These are phyloP conservation scores for Epichloe scottii DNA, from an alignment of 2,329 filamentous ascomycete genomes.

Conservation along the genomic window DNA sequence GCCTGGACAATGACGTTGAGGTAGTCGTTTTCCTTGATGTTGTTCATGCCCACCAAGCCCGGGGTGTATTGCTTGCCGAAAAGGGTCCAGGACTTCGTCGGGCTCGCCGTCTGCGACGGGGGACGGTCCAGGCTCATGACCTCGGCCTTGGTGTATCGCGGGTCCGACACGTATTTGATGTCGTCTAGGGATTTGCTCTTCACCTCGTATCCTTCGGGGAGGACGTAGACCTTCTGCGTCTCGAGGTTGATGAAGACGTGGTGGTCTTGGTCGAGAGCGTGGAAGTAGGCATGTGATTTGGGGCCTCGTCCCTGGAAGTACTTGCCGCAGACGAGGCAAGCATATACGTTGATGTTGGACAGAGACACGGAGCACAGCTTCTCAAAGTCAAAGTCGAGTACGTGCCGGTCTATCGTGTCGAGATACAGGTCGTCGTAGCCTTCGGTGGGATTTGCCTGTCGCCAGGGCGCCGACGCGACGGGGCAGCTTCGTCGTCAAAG, in stretches of 20 bases:
- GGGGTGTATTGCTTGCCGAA: constrained; percentile 77
- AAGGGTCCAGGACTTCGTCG: constrained; percentile 40
- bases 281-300: constrained; percentile 94
- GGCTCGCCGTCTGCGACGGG: background rate
- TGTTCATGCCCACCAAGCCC: constrained; percentile 97
- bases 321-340: constrained; percentile 92
- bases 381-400: constrained; percentile 97
- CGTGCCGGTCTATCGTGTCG: constrained; percentile 85
- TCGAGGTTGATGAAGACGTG: constrained; percentile 99
- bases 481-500: constrained; percentile 29
- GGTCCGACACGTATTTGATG: constrained; percentile 96
- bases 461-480: constrained; percentile 33
- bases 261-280: constrained; percentile 86
- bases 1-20: constrained; percentile 91
- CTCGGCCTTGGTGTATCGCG: constrained; percentile 67
- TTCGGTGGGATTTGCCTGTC: constrained; percentile 67
- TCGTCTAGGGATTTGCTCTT: constrained; percentile 89
- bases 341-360: constrained; percentile 98
- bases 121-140: constrained; percentile 64
- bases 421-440: constrained; percentile 95
- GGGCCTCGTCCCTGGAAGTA: constrained; percentile 92
- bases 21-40: constrained; percentile 99
- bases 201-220: constrained; percentile 96
- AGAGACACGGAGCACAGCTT: constrained; percentile 94
- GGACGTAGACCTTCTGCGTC: constrained; percentile 77